Base-by-base conservation (phyloP, 163 green algal species). In the Scenedesmus sp. region DNA sequence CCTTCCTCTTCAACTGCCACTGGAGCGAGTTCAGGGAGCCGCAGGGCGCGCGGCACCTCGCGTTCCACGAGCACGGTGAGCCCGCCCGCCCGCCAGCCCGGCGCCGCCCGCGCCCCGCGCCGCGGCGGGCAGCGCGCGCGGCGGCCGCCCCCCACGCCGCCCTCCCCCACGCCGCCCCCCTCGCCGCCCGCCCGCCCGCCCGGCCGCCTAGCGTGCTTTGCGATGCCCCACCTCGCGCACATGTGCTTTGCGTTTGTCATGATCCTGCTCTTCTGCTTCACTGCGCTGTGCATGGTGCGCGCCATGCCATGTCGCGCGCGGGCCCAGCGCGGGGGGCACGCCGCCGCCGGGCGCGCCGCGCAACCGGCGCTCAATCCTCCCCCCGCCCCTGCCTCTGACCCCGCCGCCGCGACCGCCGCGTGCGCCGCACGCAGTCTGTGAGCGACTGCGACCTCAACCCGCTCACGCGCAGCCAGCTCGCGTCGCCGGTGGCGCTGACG, bases 401-500 rank as follows among this genome's bases (percentile, higher is more conserved):
- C 36, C 10, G 63, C 39, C 26, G 36, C 63, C 24, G 63, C 24
- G 15, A 14, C 36, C n/a, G 34, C 33, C 15, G 20, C 63, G 44
- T 11, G n/a, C 58, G 14, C n/a, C 57, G 39, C 60, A 34, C 17
- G 62, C 73, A 81, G 73, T 73, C 60, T 22, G 28, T 86, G 4
- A 75, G 67, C 2, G 45, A 56, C 24, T 77, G 34, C n/a, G 80
- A 86, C 63, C 75, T 84, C 24, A 88, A 84, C 64, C 83, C 83
- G 1, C 22, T 84, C 13, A 76, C 47, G 3, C 51, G 28, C 22
- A 63, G 42, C 51, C 39, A 64, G 50, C 42, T 88, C 14, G 83
- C 80, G 0, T 83, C 80, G 0, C 80, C 83, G 7, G 56, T 60
- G 0, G 57, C 63, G 20, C 22, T 66, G n/a, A 72, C 83, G 0